Base-by-base conservation (phyloP, 306 rosid species). In the Biancaea sappan region DNA sequence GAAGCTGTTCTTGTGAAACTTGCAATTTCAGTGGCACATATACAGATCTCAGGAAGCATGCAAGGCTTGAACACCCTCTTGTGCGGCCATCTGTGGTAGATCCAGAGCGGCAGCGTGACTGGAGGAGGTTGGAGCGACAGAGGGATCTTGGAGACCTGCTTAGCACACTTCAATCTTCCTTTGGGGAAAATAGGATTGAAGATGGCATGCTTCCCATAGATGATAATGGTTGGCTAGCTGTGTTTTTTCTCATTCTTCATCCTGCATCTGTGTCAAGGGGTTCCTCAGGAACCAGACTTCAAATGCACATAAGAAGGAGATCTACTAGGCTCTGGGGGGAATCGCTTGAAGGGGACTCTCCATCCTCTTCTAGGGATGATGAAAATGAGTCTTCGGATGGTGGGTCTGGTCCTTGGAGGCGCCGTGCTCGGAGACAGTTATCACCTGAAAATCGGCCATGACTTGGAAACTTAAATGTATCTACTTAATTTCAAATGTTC, bases 121-220 rank as follows among this genome's bases (percentile, higher is more conserved):
- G 98, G 98, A 86, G 97, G 82, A 86, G 96, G 73, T 60, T 93
- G 83, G 98, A 91, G 83, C 89, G 96, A 11, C 98, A 93, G 81
- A 87, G 97, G 85, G 98, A 93, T 84, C 86, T 93, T 4, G 93
- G 93, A 1, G 98, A 93, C 80, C 87, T 93, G 60, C 86, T 93
- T 67, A 85, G 98, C 85, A 87, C 97, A 66, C 90, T 93, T 28
- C 97, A 86, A 65, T 86, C 90, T 40, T 87, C 98, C 62, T 83
- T 91, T 47, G 96, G 89, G 63, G 97, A 88, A 71, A 90, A 80
- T 31, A 83, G 87, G 79, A 84, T 41, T 66, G 98, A 90, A 76
- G 96, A 89, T 46, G 83, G 79, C 64, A 60, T 88, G 61, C 76
- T 88, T 60, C 87, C 96, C n/a, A 82, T 84, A 0, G 98, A 87